A percentile compares a stretch with the other conserved stretches of the same genome.
These are phyloP conservation scores for Glycine tomentella DNA, from an alignment of 306 rosid genomes.

Conservation along the genomic window DNA sequence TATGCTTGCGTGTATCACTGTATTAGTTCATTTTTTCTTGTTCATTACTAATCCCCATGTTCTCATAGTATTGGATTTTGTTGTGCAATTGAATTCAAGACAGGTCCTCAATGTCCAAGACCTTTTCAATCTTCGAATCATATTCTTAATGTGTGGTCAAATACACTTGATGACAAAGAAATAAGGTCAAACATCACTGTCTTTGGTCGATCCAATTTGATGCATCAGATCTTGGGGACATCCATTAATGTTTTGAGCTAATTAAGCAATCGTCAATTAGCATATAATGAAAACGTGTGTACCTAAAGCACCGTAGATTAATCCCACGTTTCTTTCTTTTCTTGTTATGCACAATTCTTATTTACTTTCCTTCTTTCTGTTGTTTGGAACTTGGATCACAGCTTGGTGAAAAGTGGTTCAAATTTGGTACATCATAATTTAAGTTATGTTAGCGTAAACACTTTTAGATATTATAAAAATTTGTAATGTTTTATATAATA, in stretches of 20 bases:
- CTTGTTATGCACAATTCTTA: neutral
- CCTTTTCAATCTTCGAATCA: slow-evolving; percentile 1
- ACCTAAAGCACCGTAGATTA: neutral
- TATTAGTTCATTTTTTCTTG: neutral
- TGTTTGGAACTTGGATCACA: neutral
- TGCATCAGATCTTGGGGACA: slow-evolving; percentile 40
- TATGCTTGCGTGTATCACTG: neutral
- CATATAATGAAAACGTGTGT: neutral
- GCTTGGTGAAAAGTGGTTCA: slow-evolving; percentile 10
- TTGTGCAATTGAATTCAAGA: slow-evolving; percentile 11
- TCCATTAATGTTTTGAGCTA: slow-evolving; percentile 20
- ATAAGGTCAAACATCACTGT: slow-evolving; percentile 10
- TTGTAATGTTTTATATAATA: too few relatives aligned
- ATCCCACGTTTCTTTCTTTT: neutral
- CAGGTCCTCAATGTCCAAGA: slow-evolving; percentile 24
- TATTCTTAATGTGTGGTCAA: slow-evolving; percentile 28
- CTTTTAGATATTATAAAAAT: too few relatives aligned
- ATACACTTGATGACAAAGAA: slow-evolving; percentile 5
- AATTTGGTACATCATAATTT: neutral
- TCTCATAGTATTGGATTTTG: slow-evolving; percentile 20
- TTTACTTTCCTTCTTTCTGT: neutral
- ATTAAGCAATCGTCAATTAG: neutral
- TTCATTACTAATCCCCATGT: slow-evolving; percentile 33
- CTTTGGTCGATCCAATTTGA: slow-evolving; percentile 43
- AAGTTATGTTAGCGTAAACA: too few relatives aligned